A percentile compares a stretch with the other conserved stretches of the same genome.
phyloP scores from a whole-genome alignment of 345 rosid species.

The Ceriops decandra region DNA sequence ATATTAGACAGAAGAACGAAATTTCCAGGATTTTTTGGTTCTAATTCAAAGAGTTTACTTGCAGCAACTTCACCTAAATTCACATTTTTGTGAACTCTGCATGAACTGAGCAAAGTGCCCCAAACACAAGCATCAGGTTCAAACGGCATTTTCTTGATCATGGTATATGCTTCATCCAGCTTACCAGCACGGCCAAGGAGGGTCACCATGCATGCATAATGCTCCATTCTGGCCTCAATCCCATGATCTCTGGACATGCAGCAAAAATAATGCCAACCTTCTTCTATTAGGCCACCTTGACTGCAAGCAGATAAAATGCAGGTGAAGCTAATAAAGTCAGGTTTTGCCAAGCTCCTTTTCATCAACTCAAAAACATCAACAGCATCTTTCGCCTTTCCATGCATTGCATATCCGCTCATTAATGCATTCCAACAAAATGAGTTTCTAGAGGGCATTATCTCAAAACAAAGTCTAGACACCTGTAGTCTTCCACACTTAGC shows the following conservation, averaged over 20 bases:
- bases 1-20: constrained; percentile 61
- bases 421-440: constrained; percentile 73
- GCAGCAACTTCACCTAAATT: constrained; percentile 59
- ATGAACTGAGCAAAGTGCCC: constrained; percentile 83
- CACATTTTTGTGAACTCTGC: constrained; percentile 68
- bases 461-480: constrained; percentile 47
- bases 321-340: constrained; percentile 59
- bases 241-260: constrained; percentile 51
- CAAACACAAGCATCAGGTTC: constrained; percentile 65
- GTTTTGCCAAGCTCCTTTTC: constrained; percentile 42
- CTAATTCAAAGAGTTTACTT: constrained; percentile 41
- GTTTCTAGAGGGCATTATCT: constrained; percentile 53
- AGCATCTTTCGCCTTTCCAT: constrained; percentile 61
- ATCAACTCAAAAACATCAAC: constrained; percentile 48
- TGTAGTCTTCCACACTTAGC: constrained; percentile 69
- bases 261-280: constrained; percentile 48
- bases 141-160: constrained; percentile 57
- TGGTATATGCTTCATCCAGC: constrained; percentile 58
- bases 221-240: constrained; percentile 57
- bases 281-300: constrained; percentile 54
- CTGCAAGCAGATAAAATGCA: constrained; percentile 62
- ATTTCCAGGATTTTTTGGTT: constrained; percentile 57
- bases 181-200: constrained; percentile 68
- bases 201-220: constrained; percentile 74
- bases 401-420: constrained; percentile 66